Percentiles rank a stretch among this genome's conserved stretches.
These are phyloP conservation scores for Exserohilum rostratum DNA, from an alignment of 2,329 filamentous ascomycete genomes.

Conservation along the genomic window DNA sequence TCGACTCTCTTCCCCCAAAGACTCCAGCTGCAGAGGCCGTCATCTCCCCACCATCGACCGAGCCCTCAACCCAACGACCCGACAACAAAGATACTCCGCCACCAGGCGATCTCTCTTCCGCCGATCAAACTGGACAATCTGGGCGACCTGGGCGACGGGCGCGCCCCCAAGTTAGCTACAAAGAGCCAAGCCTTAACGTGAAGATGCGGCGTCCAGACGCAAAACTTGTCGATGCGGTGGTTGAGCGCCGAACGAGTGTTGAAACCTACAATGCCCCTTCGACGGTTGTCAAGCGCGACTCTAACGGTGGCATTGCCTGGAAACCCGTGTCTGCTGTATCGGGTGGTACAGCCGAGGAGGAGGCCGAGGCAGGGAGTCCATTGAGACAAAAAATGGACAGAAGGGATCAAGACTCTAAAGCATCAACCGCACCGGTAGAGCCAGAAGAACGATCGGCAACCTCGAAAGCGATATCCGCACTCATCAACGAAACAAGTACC, in stretches of 20 bases:
- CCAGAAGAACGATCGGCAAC: conserved; percentile 33
- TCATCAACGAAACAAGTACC: conserved; percentile 39
- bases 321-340: conserved; percentile 32
- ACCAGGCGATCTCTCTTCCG: conserved; percentile 47
- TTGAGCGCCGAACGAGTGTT: conserved; percentile 33
- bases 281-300: conserved; percentile 39
- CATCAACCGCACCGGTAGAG: conserved; percentile 19
- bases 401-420: conserved; percentile 27
- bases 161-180: conserved; percentile 56
- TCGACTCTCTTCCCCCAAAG: conserved; percentile 49
- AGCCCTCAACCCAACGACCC: conserved; percentile 47
- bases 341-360: conserved; percentile 30
- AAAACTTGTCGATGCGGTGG: conserved; percentile 54
- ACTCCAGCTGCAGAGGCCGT: conserved; percentile 47
- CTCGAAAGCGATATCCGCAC: conserved; percentile 42
- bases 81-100: conserved; percentile 53
- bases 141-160: conserved; percentile 53
- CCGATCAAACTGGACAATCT: conserved; percentile 41
- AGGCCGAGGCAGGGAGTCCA: conserved; percentile 42
- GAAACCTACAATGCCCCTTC: conserved; percentile 30
- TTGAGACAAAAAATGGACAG: conserved; percentile 44
- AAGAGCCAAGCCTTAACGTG: conserved; percentile 55
- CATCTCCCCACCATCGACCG: conserved; percentile 54
- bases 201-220: conserved; percentile 59
- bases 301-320: conserved; percentile 32